Conservation (phyloP, 1,284 basidiomycete genomes). For the Sporisorium graminicola region DNA sequence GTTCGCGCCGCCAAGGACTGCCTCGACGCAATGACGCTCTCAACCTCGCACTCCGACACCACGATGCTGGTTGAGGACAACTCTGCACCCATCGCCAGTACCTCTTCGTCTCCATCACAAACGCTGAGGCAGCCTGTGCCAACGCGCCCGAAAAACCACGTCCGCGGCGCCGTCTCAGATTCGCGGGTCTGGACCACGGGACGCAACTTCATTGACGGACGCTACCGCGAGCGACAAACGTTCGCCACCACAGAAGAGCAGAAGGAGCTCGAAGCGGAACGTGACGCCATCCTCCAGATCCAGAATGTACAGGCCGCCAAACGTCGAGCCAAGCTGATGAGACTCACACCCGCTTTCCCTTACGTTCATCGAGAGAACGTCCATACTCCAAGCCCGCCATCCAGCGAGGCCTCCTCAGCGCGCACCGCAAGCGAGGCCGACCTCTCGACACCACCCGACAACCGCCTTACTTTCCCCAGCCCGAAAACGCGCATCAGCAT, state of each 20-base stretch:
- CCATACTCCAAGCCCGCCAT: constrained; percentile 49
- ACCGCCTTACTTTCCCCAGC: constrained; percentile 45
- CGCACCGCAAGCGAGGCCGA: constrained; percentile 43
- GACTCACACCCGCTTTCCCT: constrained; percentile 57
- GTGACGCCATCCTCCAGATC: constrained; percentile 43
- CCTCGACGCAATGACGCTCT: constrained; percentile 34
- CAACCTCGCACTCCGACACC: constrained; percentile 29
- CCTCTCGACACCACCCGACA: constrained; percentile 32
- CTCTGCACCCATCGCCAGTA: constrained; percentile 10
- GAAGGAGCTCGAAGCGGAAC: constrained; percentile 38
- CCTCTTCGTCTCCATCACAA: constrained; percentile 14
- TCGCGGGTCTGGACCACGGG: constrained; percentile 43
- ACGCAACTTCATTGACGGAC: constrained; percentile 34
- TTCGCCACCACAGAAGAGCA: constrained; percentile 34
- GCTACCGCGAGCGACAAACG: constrained; percentile 37
- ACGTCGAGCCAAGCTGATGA: constrained; percentile 56
- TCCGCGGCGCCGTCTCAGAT: constrained; percentile 48
- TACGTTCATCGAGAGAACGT: constrained; percentile 8
- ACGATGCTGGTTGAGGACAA: constrained; percentile 22
- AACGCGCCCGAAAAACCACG: constrained; percentile 46
- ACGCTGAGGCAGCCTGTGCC: constrained; percentile 30
- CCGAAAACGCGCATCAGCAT: constrained; percentile 28
- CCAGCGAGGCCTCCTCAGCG: constrained; percentile 35
- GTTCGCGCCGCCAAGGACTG: constrained; percentile 4
- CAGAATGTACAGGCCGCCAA: constrained; percentile 52